Base-by-base conservation (phyloP, 2,329 filamentous ascomycete species). In the Venturia carpophila region DNA sequence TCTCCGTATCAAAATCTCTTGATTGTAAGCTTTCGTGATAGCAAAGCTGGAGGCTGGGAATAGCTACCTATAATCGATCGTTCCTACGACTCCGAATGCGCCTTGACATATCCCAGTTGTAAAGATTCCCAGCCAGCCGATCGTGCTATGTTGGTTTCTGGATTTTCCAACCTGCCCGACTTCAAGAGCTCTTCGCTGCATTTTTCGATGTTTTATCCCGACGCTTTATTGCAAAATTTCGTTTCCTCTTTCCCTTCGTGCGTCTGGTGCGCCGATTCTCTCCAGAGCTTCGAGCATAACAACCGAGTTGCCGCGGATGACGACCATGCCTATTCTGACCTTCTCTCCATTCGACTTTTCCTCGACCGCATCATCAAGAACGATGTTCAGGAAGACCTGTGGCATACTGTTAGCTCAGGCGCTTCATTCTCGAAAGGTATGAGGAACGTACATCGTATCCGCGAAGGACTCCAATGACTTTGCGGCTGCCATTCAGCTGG, bases 321-420 rank as follows among this genome's bases (percentile, higher is more conserved):
- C 93, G 67, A 96, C 90, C 89, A 96, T 96, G 75, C 94, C 94
- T 67, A 97, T 83, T 71, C 87, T 85, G 69, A 90, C 87, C 79
- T 96, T 97, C 80, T 96, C 92, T 67, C 92, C 92, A 68, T 90
- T 90, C 24, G 89, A 83, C 78, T 95, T 96, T 81, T 97, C 92
- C 77, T 99, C 94, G 60, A 96, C 87, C 24, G 94, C 93, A 71
- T 99, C 94, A 76, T 99, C 95, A 30, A 99, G 85, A 55, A 99
- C 94, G 74, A 99, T 92, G 79, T 99, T 99, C 74, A 99, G 82
- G 80, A 97, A 99, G 68, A 97, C 92, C 93, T 97, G 70, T 37
- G 66, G 21, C 15, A 42, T 11, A 37, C 41, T 17, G 52, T 61
- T n/a, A 66, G 41, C 37, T 49, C 34, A 21, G 30, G 55, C n/a